Base-by-base conservation (phyloP, 176 grass and related monocot genomes). In the Carex cristatella region DNA sequence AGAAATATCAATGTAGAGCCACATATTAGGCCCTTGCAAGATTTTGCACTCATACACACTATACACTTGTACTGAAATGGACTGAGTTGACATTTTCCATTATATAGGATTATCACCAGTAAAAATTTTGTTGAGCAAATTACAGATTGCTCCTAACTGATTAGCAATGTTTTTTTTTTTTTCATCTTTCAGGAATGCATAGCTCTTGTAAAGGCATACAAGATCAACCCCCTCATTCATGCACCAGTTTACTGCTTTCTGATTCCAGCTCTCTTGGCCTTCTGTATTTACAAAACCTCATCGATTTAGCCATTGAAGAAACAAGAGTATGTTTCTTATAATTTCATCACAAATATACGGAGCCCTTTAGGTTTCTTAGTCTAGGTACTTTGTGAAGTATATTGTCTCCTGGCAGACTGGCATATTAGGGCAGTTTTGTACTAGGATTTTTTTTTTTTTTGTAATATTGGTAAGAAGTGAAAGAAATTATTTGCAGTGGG, bases 161-260 rank as follows among this genome's bases (percentile, higher is more conserved):
- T 46, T n/a, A 10, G 27, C 13, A 15, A 58, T 79, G 6, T 44
- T 28, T 46, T 63, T 28, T 53, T 59, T 85, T 35, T 81, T 79
- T 42, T 46, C 18, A 18, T 46, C 65, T 19, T 90, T 85, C 91
- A 98, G 96, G 65, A 90, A 73, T 98, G 91, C 81, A 95, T 90
- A 84, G 91, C 89, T 82, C 88, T 98, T 83, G 91, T 94, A 61
- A 98, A 89, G 81, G 96, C 96, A 51, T 98, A 89, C 85, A 85
- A 89, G 23, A 98, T 98, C 86, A 95, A 98, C 83, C 91, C 96
- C 59, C 79, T 98, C 30, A 65, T 93, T 60, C 88, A 98, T 67
- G 89, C 91, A 16, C 93, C 91, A 35, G 72, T 94, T 37, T 88
- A 91, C 84, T 90, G 84, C 85, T 94, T 95, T 84, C 86, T 87